A percentile compares a stretch with the other conserved stretches of the same genome.
phyloP scores from a whole-genome alignment of 2,329 filamentous ascomycete species.

The Sarocladiaceae sp. region DNA sequence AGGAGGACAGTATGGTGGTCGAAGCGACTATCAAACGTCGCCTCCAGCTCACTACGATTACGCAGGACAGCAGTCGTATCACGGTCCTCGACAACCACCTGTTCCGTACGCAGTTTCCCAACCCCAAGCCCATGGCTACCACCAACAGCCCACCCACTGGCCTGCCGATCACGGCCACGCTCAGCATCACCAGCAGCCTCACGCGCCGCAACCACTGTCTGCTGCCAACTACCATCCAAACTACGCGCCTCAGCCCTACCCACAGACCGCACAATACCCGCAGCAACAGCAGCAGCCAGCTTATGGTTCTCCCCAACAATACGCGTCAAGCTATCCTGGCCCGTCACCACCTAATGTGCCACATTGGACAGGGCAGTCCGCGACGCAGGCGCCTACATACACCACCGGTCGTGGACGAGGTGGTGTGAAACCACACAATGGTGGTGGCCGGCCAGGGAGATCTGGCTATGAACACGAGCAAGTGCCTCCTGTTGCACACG shows the following conservation, averaged over 20 bases:
- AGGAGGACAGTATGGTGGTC: slow-evolving; percentile 5
- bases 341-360: slow-evolving; percentile 27
- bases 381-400: slow-evolving; percentile 30
- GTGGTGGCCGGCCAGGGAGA: not conserved
- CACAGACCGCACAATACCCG: not conserved
- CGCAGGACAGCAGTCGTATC: slow-evolving; percentile 28
- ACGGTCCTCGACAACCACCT: slow-evolving; percentile 28
- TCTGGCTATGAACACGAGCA: slow-evolving; percentile 9
- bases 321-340: slow-evolving; percentile 28
- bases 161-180: slow-evolving; percentile 29
- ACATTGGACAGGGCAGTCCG: slow-evolving; percentile 27
- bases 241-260: slow-evolving; percentile 50
- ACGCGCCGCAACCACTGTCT: slow-evolving; percentile 41
- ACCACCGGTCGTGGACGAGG: slow-evolving; percentile 33
- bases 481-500: slow-evolving; percentile 20
- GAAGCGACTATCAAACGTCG: slow-evolving; percentile 30
- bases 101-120: slow-evolving; percentile 31
- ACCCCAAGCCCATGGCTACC: slow-evolving; percentile 18
- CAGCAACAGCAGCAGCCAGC: slow-evolving; percentile 33
- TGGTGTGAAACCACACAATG: slow-evolving; percentile 22
- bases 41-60: slow-evolving; percentile 38
- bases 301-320: slow-evolving; percentile 34
- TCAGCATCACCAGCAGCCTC: slow-evolving; percentile 32
- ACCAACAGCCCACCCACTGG: slow-evolving; percentile 23
- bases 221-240: slow-evolving; percentile 52